These are phyloP conservation scores for Exsudoporus frostii DNA, from an alignment of 768 basidiomycete species.

Conservation along the genomic window DNA sequence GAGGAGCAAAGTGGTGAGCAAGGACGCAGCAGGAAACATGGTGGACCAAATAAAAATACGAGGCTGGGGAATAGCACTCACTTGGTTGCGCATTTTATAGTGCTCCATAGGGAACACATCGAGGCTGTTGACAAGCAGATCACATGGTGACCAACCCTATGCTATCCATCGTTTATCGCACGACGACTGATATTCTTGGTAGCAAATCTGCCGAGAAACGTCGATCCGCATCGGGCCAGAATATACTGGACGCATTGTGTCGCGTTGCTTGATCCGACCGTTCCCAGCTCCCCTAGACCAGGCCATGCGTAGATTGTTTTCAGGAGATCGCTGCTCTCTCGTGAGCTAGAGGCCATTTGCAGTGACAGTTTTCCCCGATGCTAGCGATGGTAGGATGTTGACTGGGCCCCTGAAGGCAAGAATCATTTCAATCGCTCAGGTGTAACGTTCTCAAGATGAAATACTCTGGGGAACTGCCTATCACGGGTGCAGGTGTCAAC, in stretches of 20 bases:
- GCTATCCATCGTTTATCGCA: slow-evolving; percentile 1
- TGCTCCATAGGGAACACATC: not conserved
- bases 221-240: not conserved
- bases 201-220: not conserved
- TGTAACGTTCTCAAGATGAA: not conserved
- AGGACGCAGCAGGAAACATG: slow-evolving; percentile 39
- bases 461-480: not conserved
- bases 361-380: not conserved
- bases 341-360: not conserved
- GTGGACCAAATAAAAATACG: slow-evolving; percentile 13
- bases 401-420: not conserved
- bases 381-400: no score
- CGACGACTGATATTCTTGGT: slow-evolving; percentile 3
- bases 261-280: not conserved
- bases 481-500: not conserved
- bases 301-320: not conserved
- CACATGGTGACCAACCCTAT: slow-evolving; percentile 8
- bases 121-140: slow-evolving; percentile 1
- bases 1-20: slow-evolving; percentile 46
- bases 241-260: not conserved
- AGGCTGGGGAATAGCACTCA: slow-evolving; percentile 11
- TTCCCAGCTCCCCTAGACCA: not conserved
- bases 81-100: slow-evolving; percentile 20
- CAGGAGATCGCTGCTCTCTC: not conserved
- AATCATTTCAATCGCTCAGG: not conserved